Base-by-base conservation (phyloP, 1,284 basidiomycete species). In the Ustilago cynodontis region DNA sequence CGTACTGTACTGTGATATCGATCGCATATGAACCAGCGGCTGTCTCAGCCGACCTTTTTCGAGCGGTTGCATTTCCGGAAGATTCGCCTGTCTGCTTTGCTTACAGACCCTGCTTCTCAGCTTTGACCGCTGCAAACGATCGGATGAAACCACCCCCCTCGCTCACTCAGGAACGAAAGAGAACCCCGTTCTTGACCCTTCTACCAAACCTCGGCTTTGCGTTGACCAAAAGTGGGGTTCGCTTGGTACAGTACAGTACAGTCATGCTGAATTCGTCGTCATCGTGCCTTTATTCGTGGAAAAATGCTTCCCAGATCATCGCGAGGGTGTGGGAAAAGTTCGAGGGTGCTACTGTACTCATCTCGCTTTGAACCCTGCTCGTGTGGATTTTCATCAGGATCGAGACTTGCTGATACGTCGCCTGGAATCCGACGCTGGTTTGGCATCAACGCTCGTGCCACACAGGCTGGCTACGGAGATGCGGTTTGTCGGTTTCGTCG, bases 371-470 rank as follows among this genome's bases (percentile, higher is more conserved):
- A 49, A 49, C 47, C 47, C 47, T 49, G 47, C 41, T 43, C 41
- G 41, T 43, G 41, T 43, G 41, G 43, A 20, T 45, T 45, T 45
- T 20, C 43, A 22, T 45, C 43, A 49, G 47, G 50, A 52, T 52
- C 50, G 50, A 52, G 50, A 24, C 47, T 26, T 49, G 47, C 47
- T 24, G 24, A 24, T 26, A 29, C 26, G 37, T 56, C 54, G 37
- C 41, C 39, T 43, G 54, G 24, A 26, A 43, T 45, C 37, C 54
- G 39, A 56, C 41, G 37, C 37, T 56, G 20, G 20, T 31, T 18
- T 29, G 35, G 35, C 35, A 37, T 37, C 35, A 9, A 37, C 8
- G n/a, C 41, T 33, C 41, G 20, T 20, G 7, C 41, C 20, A 43
- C 11, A 16, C 13, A 20, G 41, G 20, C n/a, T 20, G 41, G 20